These are phyloP conservation scores for Mycosphaerelloides madeirae DNA, from an alignment of 2,329 filamentous ascomycete genomes.

Conservation along the genomic window DNA sequence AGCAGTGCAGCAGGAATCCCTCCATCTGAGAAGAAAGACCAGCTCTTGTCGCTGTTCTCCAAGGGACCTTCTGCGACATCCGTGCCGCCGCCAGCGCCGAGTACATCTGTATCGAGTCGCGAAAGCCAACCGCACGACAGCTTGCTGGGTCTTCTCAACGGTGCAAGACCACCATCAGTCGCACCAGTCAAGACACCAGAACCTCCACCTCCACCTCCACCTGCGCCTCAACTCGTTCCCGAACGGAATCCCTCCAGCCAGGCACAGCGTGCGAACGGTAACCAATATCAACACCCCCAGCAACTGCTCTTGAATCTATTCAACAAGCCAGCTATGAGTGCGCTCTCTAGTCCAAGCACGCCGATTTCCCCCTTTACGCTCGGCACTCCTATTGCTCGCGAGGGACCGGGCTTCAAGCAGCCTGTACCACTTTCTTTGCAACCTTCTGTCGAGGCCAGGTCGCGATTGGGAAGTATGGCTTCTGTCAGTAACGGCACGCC, in stretches of 20 bases:
- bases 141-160: constrained; percentile 14
- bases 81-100: constrained; percentile 1
- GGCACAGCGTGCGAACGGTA: constrained; percentile 1
- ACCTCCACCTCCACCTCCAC: constrained; percentile 19
- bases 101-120: too few relatives aligned
- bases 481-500: constrained; percentile 19
- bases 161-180: not conserved
- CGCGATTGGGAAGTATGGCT: constrained; percentile 23
- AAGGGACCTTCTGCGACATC: constrained; percentile 10
- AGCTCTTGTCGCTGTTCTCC: constrained; percentile 28
- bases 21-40: constrained; percentile 21
- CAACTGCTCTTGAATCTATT: constrained; percentile 28
- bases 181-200: constrained; percentile 13
- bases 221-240: constrained; percentile 22
- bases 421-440: constrained; percentile 6
- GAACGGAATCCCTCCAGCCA: constrained; percentile 16
- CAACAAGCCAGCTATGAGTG: constrained; percentile 16
- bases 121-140: constrained; percentile 8
- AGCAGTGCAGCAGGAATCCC: not conserved
- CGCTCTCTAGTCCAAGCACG: constrained; percentile 23
- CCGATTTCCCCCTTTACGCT: constrained; percentile 31
- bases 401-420: constrained; percentile 7
- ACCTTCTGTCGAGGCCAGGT: constrained; percentile 10
- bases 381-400: constrained; percentile 23
- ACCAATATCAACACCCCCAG: constrained; percentile 17